Percentiles rank a stretch among this genome's conserved stretches.
These are phyloP conservation scores for Rhamnella rubrinervis DNA, from an alignment of 331 rosid genomes.

Conservation along the genomic window DNA sequence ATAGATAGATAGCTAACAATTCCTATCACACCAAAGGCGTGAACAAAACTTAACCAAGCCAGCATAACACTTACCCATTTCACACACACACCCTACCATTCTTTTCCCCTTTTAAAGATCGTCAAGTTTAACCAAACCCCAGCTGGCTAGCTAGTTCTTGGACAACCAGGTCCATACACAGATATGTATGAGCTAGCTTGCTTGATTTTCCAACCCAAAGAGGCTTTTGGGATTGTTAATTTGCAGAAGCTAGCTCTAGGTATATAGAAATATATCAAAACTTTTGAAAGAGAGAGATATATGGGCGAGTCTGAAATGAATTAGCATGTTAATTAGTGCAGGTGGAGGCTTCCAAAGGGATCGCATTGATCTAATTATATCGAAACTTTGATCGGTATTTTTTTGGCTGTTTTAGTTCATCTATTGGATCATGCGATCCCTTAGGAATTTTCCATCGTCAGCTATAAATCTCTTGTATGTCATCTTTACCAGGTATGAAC, in stretches of 20 bases:
- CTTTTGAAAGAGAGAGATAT: too few relatives aligned
- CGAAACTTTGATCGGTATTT: background rate
- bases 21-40: slow-evolving; percentile 36
- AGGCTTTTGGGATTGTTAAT: too few relatives aligned
- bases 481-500: too few relatives aligned
- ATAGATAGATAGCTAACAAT: background rate
- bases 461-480: too few relatives aligned
- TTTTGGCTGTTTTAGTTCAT: background rate
- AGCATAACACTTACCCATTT: slow-evolving; percentile 10
- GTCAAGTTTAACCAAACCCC: background rate
- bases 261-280: too few relatives aligned
- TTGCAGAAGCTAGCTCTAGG: background rate
- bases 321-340: slow-evolving; percentile 27
- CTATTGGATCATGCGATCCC: slow-evolving; percentile 69
- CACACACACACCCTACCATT: background rate
- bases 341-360: slow-evolving; percentile 92
- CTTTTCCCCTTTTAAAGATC: slow-evolving; percentile 27
- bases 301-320: too few relatives aligned
- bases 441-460: slow-evolving; percentile 53
- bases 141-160: background rate
- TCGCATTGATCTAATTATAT: slow-evolving; percentile 74
- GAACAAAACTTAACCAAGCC: slow-evolving; percentile 18
- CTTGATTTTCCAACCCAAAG: background rate
- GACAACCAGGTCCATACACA: background rate
- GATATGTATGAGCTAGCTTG: background rate